Percentiles rank a stretch among this genome's conserved stretches.
Evolutionary conservation across 2,329 filamentous ascomycete genomes (phyloP).

Genomic region (Huntiella savannae): DNA sequence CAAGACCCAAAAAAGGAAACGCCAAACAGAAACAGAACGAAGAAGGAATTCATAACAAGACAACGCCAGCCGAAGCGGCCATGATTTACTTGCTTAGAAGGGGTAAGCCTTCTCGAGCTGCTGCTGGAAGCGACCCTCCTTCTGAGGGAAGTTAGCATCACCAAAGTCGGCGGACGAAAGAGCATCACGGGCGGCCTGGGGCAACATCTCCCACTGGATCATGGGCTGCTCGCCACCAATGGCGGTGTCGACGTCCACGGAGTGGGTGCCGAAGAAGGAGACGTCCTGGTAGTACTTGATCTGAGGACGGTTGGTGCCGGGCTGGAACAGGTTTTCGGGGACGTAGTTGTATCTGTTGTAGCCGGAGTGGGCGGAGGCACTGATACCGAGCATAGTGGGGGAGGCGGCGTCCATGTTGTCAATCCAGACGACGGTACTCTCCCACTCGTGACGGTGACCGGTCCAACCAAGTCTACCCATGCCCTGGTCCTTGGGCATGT

Average conservation of each 20-base stretch:
- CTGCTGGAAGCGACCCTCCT: slow-evolving; percentile 16
- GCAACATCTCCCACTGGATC: slow-evolving; percentile 25
- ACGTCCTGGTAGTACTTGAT: slow-evolving; percentile 19
- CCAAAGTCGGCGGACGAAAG: slow-evolving; percentile 23
- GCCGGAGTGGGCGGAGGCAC: slow-evolving; percentile 21
- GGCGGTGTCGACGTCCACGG: slow-evolving; percentile 19
- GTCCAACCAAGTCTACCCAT: slow-evolving; percentile 13
- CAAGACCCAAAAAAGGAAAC: background rate
- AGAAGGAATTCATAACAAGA: background rate
- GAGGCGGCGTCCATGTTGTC: slow-evolving; percentile 15
- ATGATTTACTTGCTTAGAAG: slow-evolving; percentile 3
- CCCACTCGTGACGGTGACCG: slow-evolving; percentile 24
- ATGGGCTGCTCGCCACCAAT: slow-evolving; percentile 22
- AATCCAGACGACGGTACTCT: slow-evolving; percentile 19
- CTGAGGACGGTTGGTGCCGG: slow-evolving; percentile 14
- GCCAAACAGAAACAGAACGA: background rate
- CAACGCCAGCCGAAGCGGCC: background rate
- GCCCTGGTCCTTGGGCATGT: slow-evolving; percentile 27
- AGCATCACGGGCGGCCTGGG: slow-evolving; percentile 18
- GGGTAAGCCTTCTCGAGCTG: slow-evolving; percentile 12
- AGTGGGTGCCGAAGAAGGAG: slow-evolving; percentile 18
- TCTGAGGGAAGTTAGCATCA: slow-evolving; percentile 23
- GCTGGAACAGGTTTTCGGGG: slow-evolving; percentile 2
- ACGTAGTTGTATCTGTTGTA: slow-evolving; percentile 16
- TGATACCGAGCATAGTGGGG: slow-evolving; percentile 19